Conservation (phyloP, 192 early-diverging fungal genomes). For the Coemansia sp. region DNA sequence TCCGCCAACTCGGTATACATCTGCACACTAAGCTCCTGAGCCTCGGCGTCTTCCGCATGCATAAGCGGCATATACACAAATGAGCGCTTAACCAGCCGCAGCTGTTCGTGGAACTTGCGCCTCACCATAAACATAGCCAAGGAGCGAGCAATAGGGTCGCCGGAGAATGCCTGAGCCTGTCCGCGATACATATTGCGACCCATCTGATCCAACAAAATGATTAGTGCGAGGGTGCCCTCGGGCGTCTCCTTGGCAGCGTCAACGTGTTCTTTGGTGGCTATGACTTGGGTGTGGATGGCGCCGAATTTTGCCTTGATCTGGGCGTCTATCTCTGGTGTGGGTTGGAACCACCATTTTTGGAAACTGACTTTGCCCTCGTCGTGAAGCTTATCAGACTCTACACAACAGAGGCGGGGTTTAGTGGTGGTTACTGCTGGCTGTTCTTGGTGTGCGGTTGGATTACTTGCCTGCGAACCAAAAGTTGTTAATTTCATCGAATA, state of each 20-base stretch:
- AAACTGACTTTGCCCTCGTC: slow-evolving; percentile 35
- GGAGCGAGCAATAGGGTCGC: slow-evolving; percentile 56
- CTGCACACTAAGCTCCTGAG: slow-evolving; percentile 57
- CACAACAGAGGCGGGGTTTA: too few species aligned
- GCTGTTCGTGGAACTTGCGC: slow-evolving; percentile 47
- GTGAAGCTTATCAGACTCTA: slow-evolving; percentile 48
- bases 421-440: too few species aligned
- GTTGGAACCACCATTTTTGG: slow-evolving; percentile 54
- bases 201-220: slow-evolving; percentile 63
- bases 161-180: slow-evolving; percentile 53
- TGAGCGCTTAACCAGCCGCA: slow-evolving; percentile 55
- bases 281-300: slow-evolving; percentile 8
- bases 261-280: slow-evolving; percentile 27
- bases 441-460: too few species aligned
- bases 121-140: slow-evolving; percentile 53
- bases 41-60: slow-evolving; percentile 62
- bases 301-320: slow-evolving; percentile 35
- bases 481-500: slow-evolving; percentile 35
- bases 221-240: slow-evolving; percentile 47
- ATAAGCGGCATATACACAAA: slow-evolving; percentile 63
- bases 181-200: slow-evolving; percentile 65
- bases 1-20: slow-evolving; percentile 50
- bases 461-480: slow-evolving; percentile 44
- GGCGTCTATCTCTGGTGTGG: slow-evolving; percentile 25
- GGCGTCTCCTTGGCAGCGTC: slow-evolving; percentile 40